These are phyloP conservation scores for Stygiomarasmius scandens DNA, from an alignment of 1,284 basidiomycete genomes.

Conservation along the genomic window DNA sequence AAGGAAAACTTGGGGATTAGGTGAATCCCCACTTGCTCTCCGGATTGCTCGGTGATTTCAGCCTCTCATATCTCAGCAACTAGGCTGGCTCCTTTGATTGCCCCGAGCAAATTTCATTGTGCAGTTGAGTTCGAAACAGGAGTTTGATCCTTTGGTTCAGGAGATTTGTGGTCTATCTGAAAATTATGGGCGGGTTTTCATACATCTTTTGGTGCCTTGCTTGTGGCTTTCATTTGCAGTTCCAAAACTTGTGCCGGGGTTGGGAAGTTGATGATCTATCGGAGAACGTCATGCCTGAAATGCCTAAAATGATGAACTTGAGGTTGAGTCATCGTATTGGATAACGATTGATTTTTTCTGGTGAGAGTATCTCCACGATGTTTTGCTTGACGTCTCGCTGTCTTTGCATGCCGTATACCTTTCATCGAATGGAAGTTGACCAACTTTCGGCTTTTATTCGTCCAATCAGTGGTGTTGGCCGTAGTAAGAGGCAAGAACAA, in stretches of 20 bases:
- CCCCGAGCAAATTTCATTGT: slow-evolving; percentile 98
- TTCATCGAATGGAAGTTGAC: too few relatives aligned
- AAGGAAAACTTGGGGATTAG: slow-evolving; percentile 98
- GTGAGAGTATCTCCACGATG: slow-evolving; percentile 49
- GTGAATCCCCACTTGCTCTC: too few relatives aligned
- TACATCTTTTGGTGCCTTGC: slow-evolving; percentile 8
- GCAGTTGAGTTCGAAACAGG: slow-evolving; percentile 87
- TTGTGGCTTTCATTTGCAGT: slow-evolving; percentile 48
- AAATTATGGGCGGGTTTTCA: slow-evolving; percentile 13
- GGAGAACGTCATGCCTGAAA: slow-evolving; percentile 97
- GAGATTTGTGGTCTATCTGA: slow-evolving; percentile 80
- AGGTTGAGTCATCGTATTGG: slow-evolving; percentile 96
- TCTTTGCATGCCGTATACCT: too few relatives aligned
- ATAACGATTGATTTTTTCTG: slow-evolving; percentile 98
- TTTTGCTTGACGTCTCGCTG: slow-evolving; percentile 14
- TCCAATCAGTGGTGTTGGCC: too few relatives aligned
- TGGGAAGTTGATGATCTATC: slow-evolving; percentile 93
- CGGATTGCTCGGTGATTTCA: too few relatives aligned
- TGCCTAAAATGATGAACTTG: too few relatives aligned
- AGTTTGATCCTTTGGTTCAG: slow-evolving; percentile 83
- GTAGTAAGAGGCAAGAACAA: too few relatives aligned
- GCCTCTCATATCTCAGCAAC: too few relatives aligned
- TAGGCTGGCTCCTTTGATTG: slow-evolving; percentile 86
- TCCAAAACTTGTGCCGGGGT: slow-evolving; percentile 82
- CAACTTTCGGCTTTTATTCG: too few relatives aligned